Evolutionary conservation across 331 rosid species (phyloP).

Genomic region (Spiraea crenata): DNA sequence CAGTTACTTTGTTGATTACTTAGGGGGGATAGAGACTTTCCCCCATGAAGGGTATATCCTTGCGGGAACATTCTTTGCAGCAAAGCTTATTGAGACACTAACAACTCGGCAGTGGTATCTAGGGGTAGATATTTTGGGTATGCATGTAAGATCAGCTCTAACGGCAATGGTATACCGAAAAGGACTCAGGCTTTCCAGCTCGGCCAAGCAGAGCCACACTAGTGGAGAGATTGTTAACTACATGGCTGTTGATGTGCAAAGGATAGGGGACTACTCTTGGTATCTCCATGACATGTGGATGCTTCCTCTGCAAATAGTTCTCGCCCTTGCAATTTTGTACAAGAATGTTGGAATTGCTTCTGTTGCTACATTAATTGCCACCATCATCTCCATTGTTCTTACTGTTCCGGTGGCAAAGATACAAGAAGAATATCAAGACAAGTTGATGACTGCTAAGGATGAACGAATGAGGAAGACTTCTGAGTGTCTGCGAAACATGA

Average conservation of each 20-base stretch:
- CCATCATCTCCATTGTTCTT: conserved; percentile 78
- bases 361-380: conserved; percentile 83
- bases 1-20: conserved; percentile 94
- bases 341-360: conserved; percentile 97
- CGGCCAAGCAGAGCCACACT: conserved; percentile 90
- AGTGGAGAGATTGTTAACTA: conserved; percentile 98
- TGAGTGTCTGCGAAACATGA: conserved; percentile 91
- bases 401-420: conserved; percentile 81
- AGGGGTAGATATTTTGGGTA: conserved; percentile 97
- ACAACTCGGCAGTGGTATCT: conserved; percentile 97
- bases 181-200: conserved; percentile 91
- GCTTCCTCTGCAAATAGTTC: conserved; percentile 93
- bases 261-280: conserved; percentile 98
- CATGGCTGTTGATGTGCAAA: conserved; percentile 97
- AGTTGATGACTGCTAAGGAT: conserved; percentile 95
- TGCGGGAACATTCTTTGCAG: conserved; percentile 81
- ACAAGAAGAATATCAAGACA: conserved; percentile 94
- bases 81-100: conserved; percentile 90
- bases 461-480: conserved; percentile 99
- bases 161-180: conserved; percentile 92
- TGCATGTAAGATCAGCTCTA: conserved; percentile 95
- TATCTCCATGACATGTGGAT: conserved; percentile 98
- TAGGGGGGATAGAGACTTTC: conserved; percentile 75
- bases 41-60: conserved; percentile 87
- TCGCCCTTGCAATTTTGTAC: conserved; percentile 91